Evolutionary conservation across 768 basidiomycete species (phyloP).

Genomic region (Amanita pallidorosea): DNA sequence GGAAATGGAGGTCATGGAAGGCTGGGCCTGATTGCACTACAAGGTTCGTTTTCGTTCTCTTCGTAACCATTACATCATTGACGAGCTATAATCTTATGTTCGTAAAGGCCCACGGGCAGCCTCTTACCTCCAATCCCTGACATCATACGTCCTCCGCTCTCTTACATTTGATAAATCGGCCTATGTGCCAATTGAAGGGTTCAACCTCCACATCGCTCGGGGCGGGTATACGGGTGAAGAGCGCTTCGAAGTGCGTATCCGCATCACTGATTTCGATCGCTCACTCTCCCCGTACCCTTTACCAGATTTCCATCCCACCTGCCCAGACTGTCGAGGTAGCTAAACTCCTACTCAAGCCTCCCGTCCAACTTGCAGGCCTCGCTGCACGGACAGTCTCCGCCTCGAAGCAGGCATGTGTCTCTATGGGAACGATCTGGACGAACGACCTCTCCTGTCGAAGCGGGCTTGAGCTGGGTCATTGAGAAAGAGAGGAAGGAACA

Average conservation of each 20-base stretch:
- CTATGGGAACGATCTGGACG: constrained; percentile 90
- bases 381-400: constrained; percentile 87
- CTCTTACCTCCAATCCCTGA: constrained; percentile 65
- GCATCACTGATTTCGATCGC: not conserved
- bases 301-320: constrained; percentile 82
- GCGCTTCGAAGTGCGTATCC: constrained; percentile 72
- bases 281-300: not conserved
- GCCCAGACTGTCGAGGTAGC: constrained; percentile 64
- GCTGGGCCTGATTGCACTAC: constrained; percentile 84
- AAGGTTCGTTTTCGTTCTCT: constrained; percentile 38
- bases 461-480: constrained; percentile 88
- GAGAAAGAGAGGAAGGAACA: constrained; percentile 73
- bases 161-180: constrained; percentile 83
- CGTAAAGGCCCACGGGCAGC: constrained; percentile 70
- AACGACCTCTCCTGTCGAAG: constrained; percentile 83
- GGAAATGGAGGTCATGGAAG: constrained; percentile 69
- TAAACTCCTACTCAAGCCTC: constrained; percentile 45
- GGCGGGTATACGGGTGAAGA: constrained; percentile 99
- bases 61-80: not conserved
- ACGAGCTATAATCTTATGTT: not conserved
- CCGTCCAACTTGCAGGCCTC: constrained; percentile 80
- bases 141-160: constrained; percentile 58
- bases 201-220: constrained; percentile 79
- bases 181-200: constrained; percentile 67
- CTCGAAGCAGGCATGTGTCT: constrained; percentile 96